phyloP scores from a whole-genome alignment of 768 basidiomycete genomes.

The Suillus lakei region DNA sequence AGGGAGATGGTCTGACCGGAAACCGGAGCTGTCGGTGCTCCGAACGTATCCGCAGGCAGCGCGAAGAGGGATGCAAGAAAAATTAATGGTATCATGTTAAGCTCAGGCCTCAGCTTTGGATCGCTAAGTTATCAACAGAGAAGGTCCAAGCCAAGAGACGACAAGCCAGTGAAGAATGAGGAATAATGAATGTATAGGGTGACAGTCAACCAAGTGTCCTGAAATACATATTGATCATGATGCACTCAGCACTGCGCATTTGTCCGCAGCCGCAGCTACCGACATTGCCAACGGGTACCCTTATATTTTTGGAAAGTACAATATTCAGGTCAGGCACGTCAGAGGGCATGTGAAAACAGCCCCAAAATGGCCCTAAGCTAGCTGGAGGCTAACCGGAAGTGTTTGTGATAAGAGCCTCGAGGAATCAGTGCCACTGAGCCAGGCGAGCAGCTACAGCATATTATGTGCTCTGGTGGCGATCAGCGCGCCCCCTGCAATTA shows the following conservation, averaged over 20 bases:
- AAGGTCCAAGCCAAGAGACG: conserved; percentile 1
- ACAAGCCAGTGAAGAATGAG: neutral
- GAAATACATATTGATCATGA: neutral
- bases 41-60: conserved; percentile 11
- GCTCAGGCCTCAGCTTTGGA: neutral
- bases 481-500: neutral
- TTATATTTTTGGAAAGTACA: neutral
- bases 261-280: neutral
- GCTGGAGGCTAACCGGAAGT: neutral
- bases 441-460: neutral
- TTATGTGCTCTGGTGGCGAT: neutral
- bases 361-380: no score
- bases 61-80: conserved; percentile 18
- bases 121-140: neutral
- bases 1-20: conserved; percentile 27
- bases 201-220: neutral
- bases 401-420: neutral
- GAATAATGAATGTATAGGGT: neutral
- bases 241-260: neutral
- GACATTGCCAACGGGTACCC: neutral
- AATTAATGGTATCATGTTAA: conserved; percentile 22
- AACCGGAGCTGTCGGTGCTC: conserved; percentile 19
- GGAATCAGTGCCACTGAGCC: neutral
- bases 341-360: neutral
- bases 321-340: neutral